These are phyloP conservation scores for Xylaria telfairii DNA, from an alignment of 495 filamentous ascomycete species.

Conservation along the genomic window DNA sequence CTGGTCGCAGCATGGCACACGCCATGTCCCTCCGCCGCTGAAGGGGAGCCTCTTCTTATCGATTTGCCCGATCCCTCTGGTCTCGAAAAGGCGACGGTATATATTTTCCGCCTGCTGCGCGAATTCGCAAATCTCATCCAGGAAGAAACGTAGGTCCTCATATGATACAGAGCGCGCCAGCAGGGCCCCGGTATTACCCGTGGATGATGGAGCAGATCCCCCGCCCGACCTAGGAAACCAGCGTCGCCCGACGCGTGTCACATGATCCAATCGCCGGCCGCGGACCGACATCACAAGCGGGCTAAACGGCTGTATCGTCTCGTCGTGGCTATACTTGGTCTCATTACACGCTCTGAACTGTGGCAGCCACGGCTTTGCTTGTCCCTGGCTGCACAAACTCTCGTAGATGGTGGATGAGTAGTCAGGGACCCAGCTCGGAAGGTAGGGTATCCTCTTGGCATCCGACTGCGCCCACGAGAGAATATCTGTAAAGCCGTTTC, in stretches of 20 bases:
- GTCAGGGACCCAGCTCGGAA: slow-evolving; percentile 26
- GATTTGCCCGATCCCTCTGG: neutral
- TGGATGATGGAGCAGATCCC: neutral
- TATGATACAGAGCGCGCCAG: slow-evolving; percentile 4
- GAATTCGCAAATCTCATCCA: neutral
- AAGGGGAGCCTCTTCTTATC: neutral
- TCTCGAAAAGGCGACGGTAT: neutral
- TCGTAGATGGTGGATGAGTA: slow-evolving; percentile 22
- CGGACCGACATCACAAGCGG: neutral
- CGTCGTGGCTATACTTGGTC: neutral
- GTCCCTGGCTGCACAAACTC: slow-evolving; percentile 21
- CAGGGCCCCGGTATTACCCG: neutral
- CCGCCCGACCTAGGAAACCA: neutral
- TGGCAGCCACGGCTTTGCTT: slow-evolving; percentile 25
- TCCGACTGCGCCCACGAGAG: slow-evolving; percentile 22
- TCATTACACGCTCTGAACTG: slow-evolving; percentile 17
- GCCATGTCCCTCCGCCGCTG: neutral
- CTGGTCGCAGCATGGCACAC: slow-evolving; percentile 25
- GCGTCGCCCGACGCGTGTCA: neutral
- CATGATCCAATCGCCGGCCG: neutral
- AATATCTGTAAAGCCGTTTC: slow-evolving; percentile 22
- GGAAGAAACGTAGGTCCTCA: slow-evolving; percentile 3
- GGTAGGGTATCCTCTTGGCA: neutral
- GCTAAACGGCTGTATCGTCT: neutral
- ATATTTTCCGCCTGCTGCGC: neutral